Percentiles rank a stretch among this genome's conserved stretches.
phyloP scores from a whole-genome alignment of 2,329 filamentous ascomycete species.

The Grosmannia clavigera region DNA sequence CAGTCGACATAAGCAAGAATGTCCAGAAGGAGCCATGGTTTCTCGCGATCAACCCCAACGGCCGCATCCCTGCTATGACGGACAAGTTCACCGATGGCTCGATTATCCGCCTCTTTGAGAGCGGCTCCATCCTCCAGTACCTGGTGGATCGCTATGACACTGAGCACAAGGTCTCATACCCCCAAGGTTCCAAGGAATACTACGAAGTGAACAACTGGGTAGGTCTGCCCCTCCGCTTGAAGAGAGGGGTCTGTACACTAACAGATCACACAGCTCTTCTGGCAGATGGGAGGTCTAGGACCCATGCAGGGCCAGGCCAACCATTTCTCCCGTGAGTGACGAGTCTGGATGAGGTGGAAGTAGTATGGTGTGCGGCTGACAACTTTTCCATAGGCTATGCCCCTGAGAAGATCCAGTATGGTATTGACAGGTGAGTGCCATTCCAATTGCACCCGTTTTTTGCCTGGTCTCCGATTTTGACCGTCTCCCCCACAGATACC shows the following conservation, averaged over 20 bases:
- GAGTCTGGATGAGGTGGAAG: neutral
- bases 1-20: conserved; percentile 61
- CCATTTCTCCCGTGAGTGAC: conserved; percentile 55
- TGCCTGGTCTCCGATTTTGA: neutral
- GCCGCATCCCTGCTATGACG: conserved; percentile 77
- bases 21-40: conserved; percentile 77
- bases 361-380: too few species aligned
- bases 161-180: conserved; percentile 73
- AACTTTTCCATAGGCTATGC: conserved; percentile 45
- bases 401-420: conserved; percentile 71
- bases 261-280: conserved; percentile 36
- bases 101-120: conserved; percentile 68
- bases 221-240: conserved; percentile 11
- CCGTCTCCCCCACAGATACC: conserved; percentile 36
- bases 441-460: neutral
- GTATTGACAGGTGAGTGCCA: conserved; percentile 45
- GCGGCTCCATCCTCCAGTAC: conserved; percentile 74
- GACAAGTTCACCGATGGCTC: conserved; percentile 66
- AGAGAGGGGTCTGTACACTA: neutral
- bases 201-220: conserved; percentile 74
- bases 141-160: conserved; percentile 70
- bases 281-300: conserved; percentile 68
- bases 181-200: conserved; percentile 57
- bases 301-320: conserved; percentile 79
- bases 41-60: conserved; percentile 84